These are phyloP conservation scores for Agastache rugosa DNA, from an alignment of 257 asterid species.

Conservation along the genomic window DNA sequence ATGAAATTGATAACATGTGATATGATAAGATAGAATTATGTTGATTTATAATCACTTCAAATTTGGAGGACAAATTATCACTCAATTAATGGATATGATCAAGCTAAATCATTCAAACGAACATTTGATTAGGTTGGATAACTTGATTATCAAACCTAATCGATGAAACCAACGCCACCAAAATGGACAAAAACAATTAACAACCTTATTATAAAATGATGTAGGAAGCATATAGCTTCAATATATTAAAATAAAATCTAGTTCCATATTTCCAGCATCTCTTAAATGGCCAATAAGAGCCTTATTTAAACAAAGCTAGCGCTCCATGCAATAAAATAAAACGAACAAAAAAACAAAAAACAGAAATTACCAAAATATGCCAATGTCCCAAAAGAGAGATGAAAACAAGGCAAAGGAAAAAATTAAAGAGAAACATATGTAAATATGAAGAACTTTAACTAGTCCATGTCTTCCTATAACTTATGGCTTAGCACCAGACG, in stretches of 20 bases:
- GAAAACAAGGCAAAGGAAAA: neutral
- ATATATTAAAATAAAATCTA: constrained; percentile 4
- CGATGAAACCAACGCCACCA: too few species aligned
- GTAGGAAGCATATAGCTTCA: neutral
- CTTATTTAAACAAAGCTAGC: constrained; percentile 36
- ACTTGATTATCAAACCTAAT: too few species aligned
- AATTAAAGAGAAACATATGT: neutral
- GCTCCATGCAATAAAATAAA: constrained; percentile 4
- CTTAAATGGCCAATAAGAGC: constrained; percentile 7
- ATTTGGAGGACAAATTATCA: too few species aligned
- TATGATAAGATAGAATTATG: too few species aligned
- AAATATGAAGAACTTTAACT: neutral
- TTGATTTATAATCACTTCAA: too few species aligned
- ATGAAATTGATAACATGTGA: too few species aligned
- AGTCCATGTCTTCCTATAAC: neutral
- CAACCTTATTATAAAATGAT: too few species aligned
- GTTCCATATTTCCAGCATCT: neutral
- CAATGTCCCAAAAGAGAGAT: neutral
- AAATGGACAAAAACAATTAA: too few species aligned
- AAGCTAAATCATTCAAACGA: too few species aligned
- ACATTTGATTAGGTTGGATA: too few species aligned
- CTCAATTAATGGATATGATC: too few species aligned
- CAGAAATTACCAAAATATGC: neutral
- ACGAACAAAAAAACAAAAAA: neutral
- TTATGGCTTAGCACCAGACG: neutral